Percentiles rank a stretch among this genome's conserved stretches.
phyloP scores from a whole-genome alignment of 176 grass and related monocot genomes.

The Triticum dicoccoides region DNA sequence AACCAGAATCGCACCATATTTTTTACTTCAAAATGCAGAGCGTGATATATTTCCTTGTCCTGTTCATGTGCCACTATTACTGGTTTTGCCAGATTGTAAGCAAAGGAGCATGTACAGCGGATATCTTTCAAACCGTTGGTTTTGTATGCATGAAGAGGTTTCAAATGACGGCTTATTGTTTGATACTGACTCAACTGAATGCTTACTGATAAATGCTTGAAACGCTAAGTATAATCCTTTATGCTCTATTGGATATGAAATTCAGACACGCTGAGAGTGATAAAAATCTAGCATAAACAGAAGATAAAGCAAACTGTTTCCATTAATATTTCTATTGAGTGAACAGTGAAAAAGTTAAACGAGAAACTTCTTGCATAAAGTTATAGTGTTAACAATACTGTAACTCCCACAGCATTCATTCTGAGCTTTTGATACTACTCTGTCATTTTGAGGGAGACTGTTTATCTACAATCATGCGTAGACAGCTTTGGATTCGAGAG shows the following conservation, averaged over 20 bases:
- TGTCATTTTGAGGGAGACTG: background rate
- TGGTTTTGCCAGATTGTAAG: slow-evolving; percentile 26
- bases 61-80: background rate
- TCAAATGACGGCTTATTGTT: background rate
- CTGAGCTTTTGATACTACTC: background rate
- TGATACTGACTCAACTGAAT: background rate
- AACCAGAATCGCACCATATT: background rate
- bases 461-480: background rate
- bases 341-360: background rate
- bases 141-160: background rate
- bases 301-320: background rate
- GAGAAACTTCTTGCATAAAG: background rate
- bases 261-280: background rate
- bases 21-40: background rate
- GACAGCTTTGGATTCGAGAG: background rate
- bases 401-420: background rate
- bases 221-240: slow-evolving; percentile 25
- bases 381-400: background rate
- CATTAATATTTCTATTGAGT: background rate
- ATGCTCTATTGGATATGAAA: slow-evolving; percentile 42
- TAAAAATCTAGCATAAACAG: background rate
- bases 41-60: background rate
- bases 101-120: background rate
- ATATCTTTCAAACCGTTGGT: no score
- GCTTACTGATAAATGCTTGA: slow-evolving; percentile 13